Base-by-base conservation (phyloP, 805 yeast species). In the Yamadazyma endophytica region DNA sequence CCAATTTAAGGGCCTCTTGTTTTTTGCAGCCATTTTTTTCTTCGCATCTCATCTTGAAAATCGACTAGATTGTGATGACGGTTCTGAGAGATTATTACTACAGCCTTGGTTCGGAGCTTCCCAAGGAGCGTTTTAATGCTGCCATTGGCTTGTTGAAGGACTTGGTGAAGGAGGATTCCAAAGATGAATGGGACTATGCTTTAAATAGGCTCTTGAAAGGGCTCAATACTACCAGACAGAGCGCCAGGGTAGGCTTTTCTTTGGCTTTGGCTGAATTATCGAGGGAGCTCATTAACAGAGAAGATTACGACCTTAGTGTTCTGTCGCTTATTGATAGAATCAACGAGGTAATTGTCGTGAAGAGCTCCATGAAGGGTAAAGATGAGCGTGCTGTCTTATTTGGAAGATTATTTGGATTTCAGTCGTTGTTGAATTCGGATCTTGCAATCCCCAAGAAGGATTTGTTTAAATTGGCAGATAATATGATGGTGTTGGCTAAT, bases 171-270 rank as follows among this genome's bases (percentile, higher is more conserved):
- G 68, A 60, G 6, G 55, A 65, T 17, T 49, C 55, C 15, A 54
- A 57, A 14, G 64, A 62, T 1, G 96, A 88, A 46, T 87, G 90
- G 87, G 73, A 73, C 29, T 90, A 90, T 51, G 92, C 95, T 0
- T 57, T 85, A 33, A 75, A 75, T 40, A 71, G 97, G 49, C 65
- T 90, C 40, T 72, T 86, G 42, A 80, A 78, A 40, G 97, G 97
- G 31, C 61, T 90, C 19, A 68, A 87, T 4, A 82, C 96, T 5
- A 73, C 88, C 11, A 74, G 92, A 47, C 94, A 83, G 15, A 71
- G 87, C 28, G 92, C 96, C 1, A 67, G 97, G 35, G 58, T 85
- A 17, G 97, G 97, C 4, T 90, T 82, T 49, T 84, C 96, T 2
- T 75, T 86, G 70, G 90, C 96, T 26, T 59, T 90, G 26, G 76